These are phyloP conservation scores for Parietaria judaica DNA, from an alignment of 306 rosid species.

Conservation along the genomic window DNA sequence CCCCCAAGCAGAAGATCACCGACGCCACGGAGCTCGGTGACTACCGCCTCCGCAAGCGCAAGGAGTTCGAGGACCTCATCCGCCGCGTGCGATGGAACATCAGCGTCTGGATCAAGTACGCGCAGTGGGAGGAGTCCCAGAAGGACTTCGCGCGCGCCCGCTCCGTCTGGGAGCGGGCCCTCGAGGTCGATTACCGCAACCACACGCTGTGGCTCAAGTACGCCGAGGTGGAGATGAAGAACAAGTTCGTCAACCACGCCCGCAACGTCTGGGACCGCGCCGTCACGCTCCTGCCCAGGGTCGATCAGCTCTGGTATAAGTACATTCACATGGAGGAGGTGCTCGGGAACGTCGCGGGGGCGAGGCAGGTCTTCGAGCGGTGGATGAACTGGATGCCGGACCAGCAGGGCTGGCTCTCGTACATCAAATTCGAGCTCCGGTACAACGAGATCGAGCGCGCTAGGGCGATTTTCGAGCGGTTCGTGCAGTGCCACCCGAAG, in stretches of 20 bases:
- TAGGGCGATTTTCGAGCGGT: constrained; percentile 58
- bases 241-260: constrained; percentile 78
- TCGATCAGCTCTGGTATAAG: constrained; percentile 86
- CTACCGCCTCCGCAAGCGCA: constrained; percentile 77
- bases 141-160: constrained; percentile 82
- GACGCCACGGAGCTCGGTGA: constrained; percentile 73
- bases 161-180: constrained; percentile 85
- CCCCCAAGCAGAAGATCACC: constrained; percentile 84
- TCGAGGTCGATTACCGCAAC: constrained; percentile 75
- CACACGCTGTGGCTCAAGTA: constrained; percentile 88
- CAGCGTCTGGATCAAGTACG: constrained; percentile 80
- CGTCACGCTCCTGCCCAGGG: constrained; percentile 63
- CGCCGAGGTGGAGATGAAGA: constrained; percentile 93
- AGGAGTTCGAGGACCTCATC: constrained; percentile 81
- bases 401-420: constrained; percentile 83
- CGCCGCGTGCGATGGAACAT: constrained; percentile 80
- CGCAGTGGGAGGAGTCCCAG: constrained; percentile 89
- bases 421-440: constrained; percentile 70
- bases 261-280: constrained; percentile 92
- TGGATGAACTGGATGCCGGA: constrained; percentile 97
- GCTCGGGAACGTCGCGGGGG: constrained; percentile 74
- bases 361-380: constrained; percentile 73
- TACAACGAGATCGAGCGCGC: constrained; percentile 84
- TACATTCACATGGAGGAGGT: constrained; percentile 93
- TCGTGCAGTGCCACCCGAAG: constrained; percentile 65